Percentiles rank a stretch among this genome's conserved stretches.
Conservation (phyloP, 1,284 basidiomycete species). For the Austroboletus niveus region DNA sequence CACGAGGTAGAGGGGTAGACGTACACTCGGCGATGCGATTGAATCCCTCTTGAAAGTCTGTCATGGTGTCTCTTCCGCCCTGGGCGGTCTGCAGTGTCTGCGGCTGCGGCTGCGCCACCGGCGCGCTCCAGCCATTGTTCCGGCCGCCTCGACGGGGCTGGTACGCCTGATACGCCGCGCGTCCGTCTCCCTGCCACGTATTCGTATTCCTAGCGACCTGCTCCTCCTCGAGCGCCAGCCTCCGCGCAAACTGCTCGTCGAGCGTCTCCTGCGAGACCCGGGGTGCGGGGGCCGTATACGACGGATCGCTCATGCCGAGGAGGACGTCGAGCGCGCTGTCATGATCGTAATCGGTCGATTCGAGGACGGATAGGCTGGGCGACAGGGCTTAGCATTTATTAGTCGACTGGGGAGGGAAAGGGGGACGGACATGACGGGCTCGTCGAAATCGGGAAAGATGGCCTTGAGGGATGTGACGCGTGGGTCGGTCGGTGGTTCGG, state of each 20-base stretch:
- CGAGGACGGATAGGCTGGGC: conserved; percentile 59
- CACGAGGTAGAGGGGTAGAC: conserved; percentile 19
- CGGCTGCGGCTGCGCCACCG: neutral
- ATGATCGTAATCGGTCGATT: conserved; percentile 63
- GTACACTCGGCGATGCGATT: conserved; percentile 72
- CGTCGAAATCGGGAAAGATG: conserved; percentile 82
- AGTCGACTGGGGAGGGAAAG: neutral
- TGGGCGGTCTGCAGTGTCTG: conserved; percentile 17
- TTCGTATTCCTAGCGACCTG: conserved; percentile 37
- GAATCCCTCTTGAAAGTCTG: conserved; percentile 71
- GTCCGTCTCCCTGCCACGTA: conserved; percentile 24
- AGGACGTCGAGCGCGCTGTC: conserved; percentile 71
- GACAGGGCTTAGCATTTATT: conserved; percentile 5
- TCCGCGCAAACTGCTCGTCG: conserved; percentile 73
- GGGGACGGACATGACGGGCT: conserved; percentile 54
- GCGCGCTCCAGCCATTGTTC: neutral
- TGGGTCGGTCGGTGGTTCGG: conserved; percentile 37
- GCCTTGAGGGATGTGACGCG: conserved; percentile 54
- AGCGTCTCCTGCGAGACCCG: conserved; percentile 60
- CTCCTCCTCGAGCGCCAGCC: conserved; percentile 67
- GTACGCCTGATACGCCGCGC: conserved; percentile 21
- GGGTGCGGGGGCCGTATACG: conserved; percentile 45
- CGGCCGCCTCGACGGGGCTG: conserved; percentile 20
- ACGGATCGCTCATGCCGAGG: conserved; percentile 79
- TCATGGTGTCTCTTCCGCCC: conserved; percentile 47